Conservation (phyloP, 1,139 yeast genomes). For the Lodderomyces jiufengensis region DNA sequence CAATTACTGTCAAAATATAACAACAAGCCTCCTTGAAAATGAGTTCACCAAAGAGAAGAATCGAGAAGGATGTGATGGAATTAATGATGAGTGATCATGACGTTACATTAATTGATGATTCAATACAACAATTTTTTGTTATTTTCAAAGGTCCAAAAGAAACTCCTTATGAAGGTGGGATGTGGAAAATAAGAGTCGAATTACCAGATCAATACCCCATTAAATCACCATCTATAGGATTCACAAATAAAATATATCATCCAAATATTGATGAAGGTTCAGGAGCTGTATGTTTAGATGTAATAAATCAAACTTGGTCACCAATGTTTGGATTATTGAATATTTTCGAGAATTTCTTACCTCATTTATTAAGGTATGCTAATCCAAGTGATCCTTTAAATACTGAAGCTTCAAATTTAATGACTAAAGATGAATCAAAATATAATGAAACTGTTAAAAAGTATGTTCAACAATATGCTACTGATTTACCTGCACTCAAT, state of each 20-base stretch:
- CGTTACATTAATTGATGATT: constrained; percentile 80
- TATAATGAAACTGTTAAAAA: constrained; percentile 70
- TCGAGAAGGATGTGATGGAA: constrained; percentile 96
- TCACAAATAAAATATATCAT: constrained; percentile 85
- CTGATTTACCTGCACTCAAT: constrained; percentile 19
- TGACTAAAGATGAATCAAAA: constrained; percentile 64
- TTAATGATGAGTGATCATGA: constrained; percentile 95
- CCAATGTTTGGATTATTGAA: constrained; percentile 94
- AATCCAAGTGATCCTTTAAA: constrained; percentile 94
- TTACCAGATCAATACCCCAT: constrained; percentile 95
- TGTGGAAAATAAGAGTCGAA: constrained; percentile 90
- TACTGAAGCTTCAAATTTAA: constrained; percentile 83
- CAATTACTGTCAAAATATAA: too few relatives aligned
- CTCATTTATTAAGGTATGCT: constrained; percentile 88
- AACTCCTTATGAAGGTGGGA: constrained; percentile 86
- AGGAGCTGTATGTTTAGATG: constrained; percentile 94
- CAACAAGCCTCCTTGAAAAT: too few relatives aligned
- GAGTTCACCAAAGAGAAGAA: constrained; percentile 82
- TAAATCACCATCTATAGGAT: constrained; percentile 94
- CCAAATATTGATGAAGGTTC: constrained; percentile 90
- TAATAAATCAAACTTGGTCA: constrained; percentile 96
- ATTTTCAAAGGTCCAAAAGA: constrained; percentile 85
- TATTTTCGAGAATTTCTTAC: constrained; percentile 89
- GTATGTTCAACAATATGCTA: constrained; percentile 75
- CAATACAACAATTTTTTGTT: constrained; percentile 87